Base-by-base conservation (phyloP, 2,329 filamentous ascomycete genomes). In the Colletotrichum sp. region DNA sequence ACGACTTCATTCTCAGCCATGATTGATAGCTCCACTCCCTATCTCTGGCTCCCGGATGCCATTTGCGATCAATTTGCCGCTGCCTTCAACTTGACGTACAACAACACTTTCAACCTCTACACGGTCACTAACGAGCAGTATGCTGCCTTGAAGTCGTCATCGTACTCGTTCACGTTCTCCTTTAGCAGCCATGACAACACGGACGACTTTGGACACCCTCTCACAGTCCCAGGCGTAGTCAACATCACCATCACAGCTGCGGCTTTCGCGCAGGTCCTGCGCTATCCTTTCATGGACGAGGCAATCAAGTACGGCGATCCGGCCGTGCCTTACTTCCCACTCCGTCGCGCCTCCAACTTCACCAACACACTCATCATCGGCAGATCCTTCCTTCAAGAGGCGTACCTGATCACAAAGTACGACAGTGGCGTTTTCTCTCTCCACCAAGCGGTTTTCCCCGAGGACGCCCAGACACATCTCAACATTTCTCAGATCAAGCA, bases 381-480 rank as follows among this genome's bases (percentile, higher is more conserved):
- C 9, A 89, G 93, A 39, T 89, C 91, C 0, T 95, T 95, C 78
- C 84, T 95, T 70, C 94, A 95, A 81, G 93, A 95, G 82, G 90
- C 93, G 3, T 92, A 92, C 76, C 82, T 92, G 8, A 87, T 91
- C 36, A 90, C 88, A 30, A 88, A 88, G 77, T 92, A 91, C 79
- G 91, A 92, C 76, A 86, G 86, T 44, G 85, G 83, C 18, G 82
- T 82, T 15, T 92, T 91, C 80, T 90, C 89, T 2, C 79, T 94
- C 28, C 88, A 92, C 71, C 89, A 92, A 79, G 91, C 91, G 12
- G 79, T 80, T 67, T 90, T 91, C 80, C 88, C 91, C n/a, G 78
- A 85, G 63, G 81, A 87, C 15, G 84, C 87, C 3, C 77, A 80
- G 39, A 82, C 76, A 15, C 85, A 86, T 77, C 86, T 84, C 32